A percentile compares a stretch with the other conserved stretches of the same genome.
These are phyloP conservation scores for Boletus reticuloceps DNA, from an alignment of 768 basidiomycete genomes.

Conservation along the genomic window DNA sequence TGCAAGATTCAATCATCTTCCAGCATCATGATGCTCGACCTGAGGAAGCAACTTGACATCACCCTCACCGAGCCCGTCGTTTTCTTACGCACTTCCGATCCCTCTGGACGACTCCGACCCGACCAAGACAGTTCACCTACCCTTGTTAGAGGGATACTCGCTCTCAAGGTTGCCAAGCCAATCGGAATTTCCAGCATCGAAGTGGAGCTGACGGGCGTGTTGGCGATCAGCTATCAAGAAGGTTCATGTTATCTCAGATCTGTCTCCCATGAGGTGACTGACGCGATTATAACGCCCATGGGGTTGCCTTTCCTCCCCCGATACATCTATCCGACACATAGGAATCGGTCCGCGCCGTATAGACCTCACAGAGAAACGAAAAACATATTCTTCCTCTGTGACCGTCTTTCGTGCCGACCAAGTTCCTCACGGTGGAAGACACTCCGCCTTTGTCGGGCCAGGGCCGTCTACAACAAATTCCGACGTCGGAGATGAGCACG, in stretches of 20 bases:
- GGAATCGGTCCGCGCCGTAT: constrained; percentile 68
- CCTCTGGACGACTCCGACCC: constrained; percentile 34
- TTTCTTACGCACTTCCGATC: constrained; percentile 61
- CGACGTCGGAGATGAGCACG: constrained; percentile 1
- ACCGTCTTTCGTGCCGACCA: constrained; percentile 72
- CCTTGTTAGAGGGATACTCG: constrained; percentile 64
- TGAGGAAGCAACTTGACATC: constrained; percentile 49
- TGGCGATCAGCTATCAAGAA: constrained; percentile 78
- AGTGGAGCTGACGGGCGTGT: constrained; percentile 70
- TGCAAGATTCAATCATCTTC: not conserved
- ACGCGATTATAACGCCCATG: too few relatives aligned
- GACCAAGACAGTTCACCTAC: constrained; percentile 51
- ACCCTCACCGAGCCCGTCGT: constrained; percentile 73
- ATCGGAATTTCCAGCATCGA: constrained; percentile 85
- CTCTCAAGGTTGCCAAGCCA: constrained; percentile 67
- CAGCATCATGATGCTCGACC: constrained; percentile 19
- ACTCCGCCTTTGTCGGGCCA: constrained; percentile 24
- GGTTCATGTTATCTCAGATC: constrained; percentile 46
- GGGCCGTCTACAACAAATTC: constrained; percentile 6
- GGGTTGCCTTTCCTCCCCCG: not conserved
- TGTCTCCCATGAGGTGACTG: not conserved
- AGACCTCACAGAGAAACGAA: constrained; percentile 74
- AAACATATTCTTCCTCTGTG: constrained; percentile 66
- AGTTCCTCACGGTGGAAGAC: constrained; percentile 25
- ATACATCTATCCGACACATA: not conserved